phyloP scores from a whole-genome alignment of 148 eudicot genomes.

The Rheum nobile region DNA sequence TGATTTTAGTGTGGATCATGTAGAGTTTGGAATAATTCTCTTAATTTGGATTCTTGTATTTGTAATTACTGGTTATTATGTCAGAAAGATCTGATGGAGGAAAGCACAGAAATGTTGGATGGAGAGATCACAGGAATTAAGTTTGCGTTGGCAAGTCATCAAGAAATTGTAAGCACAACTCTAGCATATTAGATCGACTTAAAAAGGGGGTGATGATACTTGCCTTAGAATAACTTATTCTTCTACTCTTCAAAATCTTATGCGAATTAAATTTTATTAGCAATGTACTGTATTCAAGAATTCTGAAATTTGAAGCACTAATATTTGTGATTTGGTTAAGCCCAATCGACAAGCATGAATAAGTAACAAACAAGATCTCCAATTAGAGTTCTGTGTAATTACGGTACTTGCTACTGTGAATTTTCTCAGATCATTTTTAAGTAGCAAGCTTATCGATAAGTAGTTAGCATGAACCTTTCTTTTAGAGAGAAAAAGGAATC shows the following conservation, averaged over 20 bases:
- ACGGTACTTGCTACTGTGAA: background rate
- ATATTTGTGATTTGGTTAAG: background rate
- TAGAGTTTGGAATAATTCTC: background rate
- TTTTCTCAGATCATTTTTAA: background rate
- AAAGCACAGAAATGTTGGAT: conserved; percentile 28
- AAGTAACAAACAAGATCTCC: background rate
- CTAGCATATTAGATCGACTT: background rate
- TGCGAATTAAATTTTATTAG: background rate
- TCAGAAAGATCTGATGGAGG: conserved; percentile 29
- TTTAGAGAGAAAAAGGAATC: background rate
- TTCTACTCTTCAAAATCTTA: background rate
- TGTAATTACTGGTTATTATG: background rate
- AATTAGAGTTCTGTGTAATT: background rate
- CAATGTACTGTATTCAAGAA: background rate
- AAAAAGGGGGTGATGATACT: background rate
- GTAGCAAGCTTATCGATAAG: background rate
- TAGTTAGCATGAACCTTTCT: background rate
- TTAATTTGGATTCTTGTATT: background rate
- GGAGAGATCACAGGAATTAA: conserved; percentile 48
- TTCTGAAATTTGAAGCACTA: background rate
- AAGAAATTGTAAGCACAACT: conserved; percentile 50
- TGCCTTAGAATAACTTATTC: background rate
- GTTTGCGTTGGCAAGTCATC: conserved; percentile 48
- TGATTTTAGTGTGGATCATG: background rate
- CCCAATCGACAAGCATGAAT: background rate